These are phyloP conservation scores for Cyclotella atomus DNA, from an alignment of 108 stramenopile genomes.

Conservation along the genomic window DNA sequence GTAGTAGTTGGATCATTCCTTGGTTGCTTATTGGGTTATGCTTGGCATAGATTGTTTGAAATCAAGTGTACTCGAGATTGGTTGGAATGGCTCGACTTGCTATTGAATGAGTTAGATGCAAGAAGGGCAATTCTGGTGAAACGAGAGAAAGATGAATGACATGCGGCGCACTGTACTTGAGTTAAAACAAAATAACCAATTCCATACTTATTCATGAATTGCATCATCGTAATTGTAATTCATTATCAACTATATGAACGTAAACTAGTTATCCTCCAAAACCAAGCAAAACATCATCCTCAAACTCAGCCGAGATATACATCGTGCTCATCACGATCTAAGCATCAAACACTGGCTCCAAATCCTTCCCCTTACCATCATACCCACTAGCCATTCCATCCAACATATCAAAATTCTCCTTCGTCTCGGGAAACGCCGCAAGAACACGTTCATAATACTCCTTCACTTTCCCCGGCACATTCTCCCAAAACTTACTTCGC, in stretches of 20 bases:
- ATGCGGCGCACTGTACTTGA: too few relatives aligned
- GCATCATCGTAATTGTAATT: too few relatives aligned
- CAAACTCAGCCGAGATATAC: too few relatives aligned
- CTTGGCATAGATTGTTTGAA: slow-evolving; percentile 41
- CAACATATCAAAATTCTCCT: slow-evolving; percentile 41
- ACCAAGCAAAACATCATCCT: too few relatives aligned
- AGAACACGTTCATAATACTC: slow-evolving; percentile 32
- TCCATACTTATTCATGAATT: too few relatives aligned
- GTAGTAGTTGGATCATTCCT: slow-evolving; percentile 42
- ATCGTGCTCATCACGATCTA: too few relatives aligned
- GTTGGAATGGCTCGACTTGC: slow-evolving; percentile 12
- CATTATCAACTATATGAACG: too few relatives aligned
- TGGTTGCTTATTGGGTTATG: slow-evolving; percentile 16
- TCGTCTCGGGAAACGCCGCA: slow-evolving; percentile 33
- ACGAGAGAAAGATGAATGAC: too few relatives aligned
- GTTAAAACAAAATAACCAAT: too few relatives aligned
- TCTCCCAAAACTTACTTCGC: slow-evolving; percentile 36
- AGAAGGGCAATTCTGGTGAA: too few relatives aligned
- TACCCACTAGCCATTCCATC: slow-evolving; percentile 31
- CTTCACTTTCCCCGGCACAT: slow-evolving; percentile 37
- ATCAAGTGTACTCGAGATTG: background rate
- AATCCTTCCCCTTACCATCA: slow-evolving; percentile 10
- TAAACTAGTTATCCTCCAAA: too few relatives aligned
- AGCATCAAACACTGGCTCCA: slow-evolving; percentile 11
- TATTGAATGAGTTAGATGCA: slow-evolving; percentile 13